Conservation (phyloP, 176 grass and related monocot genomes). For the Pontederia paniculata region DNA sequence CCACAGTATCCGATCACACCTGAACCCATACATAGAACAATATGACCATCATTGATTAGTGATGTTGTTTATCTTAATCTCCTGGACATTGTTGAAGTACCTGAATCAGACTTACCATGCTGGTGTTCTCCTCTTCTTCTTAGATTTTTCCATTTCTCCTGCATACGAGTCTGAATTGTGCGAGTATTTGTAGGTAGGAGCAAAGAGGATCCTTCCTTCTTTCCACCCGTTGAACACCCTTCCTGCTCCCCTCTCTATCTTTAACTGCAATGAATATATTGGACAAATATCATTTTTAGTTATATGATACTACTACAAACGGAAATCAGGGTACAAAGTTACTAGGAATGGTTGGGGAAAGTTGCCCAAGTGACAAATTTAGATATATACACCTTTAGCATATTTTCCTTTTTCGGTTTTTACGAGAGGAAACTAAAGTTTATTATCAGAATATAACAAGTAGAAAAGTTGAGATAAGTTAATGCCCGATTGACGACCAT, state of each 20-base stretch:
- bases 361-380: too few relatives aligned
- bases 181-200: conserved; percentile 87
- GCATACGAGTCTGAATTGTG: conserved; percentile 79
- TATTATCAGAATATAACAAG: too few relatives aligned
- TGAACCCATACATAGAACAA: conserved; percentile 7
- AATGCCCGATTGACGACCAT: background rate
- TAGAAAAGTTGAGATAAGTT: too few relatives aligned
- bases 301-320: too few relatives aligned
- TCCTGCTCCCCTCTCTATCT: conserved; percentile 58
- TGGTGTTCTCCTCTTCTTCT: conserved; percentile 89
- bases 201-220: conserved; percentile 89
- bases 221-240: conserved; percentile 73
- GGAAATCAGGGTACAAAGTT: too few relatives aligned
- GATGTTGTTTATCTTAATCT: background rate
- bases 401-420: too few relatives aligned
- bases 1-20: conserved; percentile 83
- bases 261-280: conserved; percentile 34
- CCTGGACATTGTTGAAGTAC: background rate
- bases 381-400: too few relatives aligned
- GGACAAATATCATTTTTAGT: too few relatives aligned
- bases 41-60: background rate
- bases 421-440: too few relatives aligned
- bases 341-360: too few relatives aligned
- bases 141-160: conserved; percentile 63
- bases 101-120: conserved; percentile 46